These are phyloP conservation scores for Fusarium sarcochroum DNA, from an alignment of 2,329 filamentous ascomycete genomes.

Conservation along the genomic window DNA sequence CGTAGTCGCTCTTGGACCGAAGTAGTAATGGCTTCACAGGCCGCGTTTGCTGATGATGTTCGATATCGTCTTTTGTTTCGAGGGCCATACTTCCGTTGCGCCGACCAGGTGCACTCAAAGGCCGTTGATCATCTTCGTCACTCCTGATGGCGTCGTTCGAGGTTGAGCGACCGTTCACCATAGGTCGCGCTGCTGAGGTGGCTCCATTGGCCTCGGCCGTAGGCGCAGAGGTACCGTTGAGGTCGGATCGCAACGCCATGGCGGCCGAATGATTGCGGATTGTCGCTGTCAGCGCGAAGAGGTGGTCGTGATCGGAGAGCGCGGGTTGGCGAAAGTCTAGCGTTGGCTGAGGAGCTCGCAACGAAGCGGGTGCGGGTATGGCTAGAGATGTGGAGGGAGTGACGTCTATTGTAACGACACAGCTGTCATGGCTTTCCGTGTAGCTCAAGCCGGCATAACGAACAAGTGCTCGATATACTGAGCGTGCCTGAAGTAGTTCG, in stretches of 20 bases:
- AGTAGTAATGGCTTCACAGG: slow-evolving; percentile 65
- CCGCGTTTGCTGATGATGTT: slow-evolving; percentile 55
- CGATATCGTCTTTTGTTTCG: slow-evolving; percentile 52
- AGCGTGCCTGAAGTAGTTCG: slow-evolving; percentile 4
- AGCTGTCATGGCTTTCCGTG: slow-evolving; percentile 44
- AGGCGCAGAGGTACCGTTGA: slow-evolving; percentile 51
- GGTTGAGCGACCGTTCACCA: slow-evolving; percentile 49
- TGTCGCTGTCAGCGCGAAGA: slow-evolving; percentile 32
- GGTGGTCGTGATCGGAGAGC: slow-evolving; percentile 38
- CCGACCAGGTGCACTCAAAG: slow-evolving; percentile 62
- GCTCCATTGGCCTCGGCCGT: slow-evolving; percentile 41
- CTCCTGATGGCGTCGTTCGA: slow-evolving; percentile 46
- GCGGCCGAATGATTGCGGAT: slow-evolving; percentile 43
- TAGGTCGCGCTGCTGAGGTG: slow-evolving; percentile 47
- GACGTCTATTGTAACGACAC: slow-evolving; percentile 48
- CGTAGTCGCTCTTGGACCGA: slow-evolving; percentile 71
- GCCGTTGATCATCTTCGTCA: slow-evolving; percentile 56
- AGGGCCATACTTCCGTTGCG: slow-evolving; percentile 53
- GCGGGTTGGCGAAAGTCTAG: slow-evolving; percentile 42
- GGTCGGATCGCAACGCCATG: slow-evolving; percentile 54
- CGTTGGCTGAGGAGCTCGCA: slow-evolving; percentile 46
- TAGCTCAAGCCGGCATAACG: slow-evolving; percentile 47
- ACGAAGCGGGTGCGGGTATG: slow-evolving; percentile 34
- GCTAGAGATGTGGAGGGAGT: slow-evolving; percentile 46
- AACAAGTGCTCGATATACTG: slow-evolving; percentile 28